Conservation (phyloP, 495 filamentous ascomycete genomes). For the Talaromyces nanjingensis region DNA sequence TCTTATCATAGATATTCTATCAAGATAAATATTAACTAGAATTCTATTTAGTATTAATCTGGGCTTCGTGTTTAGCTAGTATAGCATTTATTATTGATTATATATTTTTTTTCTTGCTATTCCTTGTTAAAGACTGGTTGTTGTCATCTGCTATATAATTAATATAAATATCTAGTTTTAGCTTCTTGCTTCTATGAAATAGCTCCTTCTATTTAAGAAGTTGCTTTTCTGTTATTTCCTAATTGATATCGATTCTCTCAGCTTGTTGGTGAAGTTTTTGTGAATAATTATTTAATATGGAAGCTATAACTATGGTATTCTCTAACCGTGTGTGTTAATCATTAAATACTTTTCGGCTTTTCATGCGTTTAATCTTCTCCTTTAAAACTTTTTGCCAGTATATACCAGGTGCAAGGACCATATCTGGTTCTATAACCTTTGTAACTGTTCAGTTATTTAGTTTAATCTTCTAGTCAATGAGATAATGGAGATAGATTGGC, state of each 20-base stretch:
- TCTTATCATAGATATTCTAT: constrained; percentile 14
- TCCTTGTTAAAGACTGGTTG: no score
- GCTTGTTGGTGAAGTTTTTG: constrained; percentile 19
- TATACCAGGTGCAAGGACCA: constrained; percentile 17
- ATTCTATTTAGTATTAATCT: constrained; percentile 13
- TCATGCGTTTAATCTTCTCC: constrained; percentile 10
- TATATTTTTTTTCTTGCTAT: no score
- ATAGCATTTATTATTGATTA: background rate
- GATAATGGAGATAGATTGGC: constrained; percentile 27
- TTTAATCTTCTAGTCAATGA: constrained; percentile 29
- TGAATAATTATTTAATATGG: constrained; percentile 17
- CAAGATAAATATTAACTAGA: constrained; percentile 2
- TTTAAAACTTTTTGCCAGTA: constrained; percentile 17
- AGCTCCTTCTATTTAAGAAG: constrained; percentile 1
- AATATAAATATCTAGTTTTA: background rate
- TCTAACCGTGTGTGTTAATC: constrained; percentile 14
- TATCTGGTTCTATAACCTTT: constrained; percentile 26
- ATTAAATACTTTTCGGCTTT: constrained; percentile 12
- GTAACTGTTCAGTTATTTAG: constrained; percentile 24
- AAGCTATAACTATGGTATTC: constrained; percentile 15
- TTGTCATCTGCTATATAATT: no score
- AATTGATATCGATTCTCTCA: constrained; percentile 16
- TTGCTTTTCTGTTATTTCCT: constrained; percentile 18
- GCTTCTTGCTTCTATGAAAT: constrained; percentile 10
- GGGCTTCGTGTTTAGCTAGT: constrained; percentile 13